Percentiles rank a stretch among this genome's conserved stretches.
phyloP scores from a whole-genome alignment of 2,329 filamentous ascomycete genomes.

The Dactylellina sp. region DNA sequence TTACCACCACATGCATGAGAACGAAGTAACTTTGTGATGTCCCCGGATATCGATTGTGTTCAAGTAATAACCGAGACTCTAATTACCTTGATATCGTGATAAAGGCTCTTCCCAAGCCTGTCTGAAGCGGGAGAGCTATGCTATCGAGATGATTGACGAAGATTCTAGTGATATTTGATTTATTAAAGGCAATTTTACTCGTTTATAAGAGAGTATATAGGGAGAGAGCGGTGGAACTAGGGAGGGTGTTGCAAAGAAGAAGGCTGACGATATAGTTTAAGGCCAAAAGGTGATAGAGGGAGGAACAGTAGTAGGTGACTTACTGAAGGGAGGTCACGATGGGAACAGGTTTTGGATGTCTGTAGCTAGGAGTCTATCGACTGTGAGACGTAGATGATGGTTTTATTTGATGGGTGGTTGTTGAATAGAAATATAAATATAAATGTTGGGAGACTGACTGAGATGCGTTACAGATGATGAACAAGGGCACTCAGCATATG shows the following conservation, averaged over 20 bases:
- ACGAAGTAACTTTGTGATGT: no score
- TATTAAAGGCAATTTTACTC: not conserved
- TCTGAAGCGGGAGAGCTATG: no score
- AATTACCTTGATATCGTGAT: not conserved
- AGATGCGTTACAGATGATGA: not conserved
- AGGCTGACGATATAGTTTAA: not conserved
- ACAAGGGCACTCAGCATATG: not conserved
- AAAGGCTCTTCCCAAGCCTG: no score
- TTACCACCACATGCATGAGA: no score
- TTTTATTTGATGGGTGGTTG: not conserved
- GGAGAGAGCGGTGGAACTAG: not conserved
- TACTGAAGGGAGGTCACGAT: not conserved
- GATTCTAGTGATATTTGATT: slow-evolving; percentile 14
- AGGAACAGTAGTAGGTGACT: slow-evolving; percentile 1
- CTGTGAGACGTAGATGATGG: not conserved
- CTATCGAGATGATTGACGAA: not conserved
- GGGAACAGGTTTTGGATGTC: not conserved
- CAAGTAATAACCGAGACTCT: not conserved
- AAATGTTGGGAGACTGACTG: not conserved
- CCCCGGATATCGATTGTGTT: no score
- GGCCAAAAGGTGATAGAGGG: not conserved
- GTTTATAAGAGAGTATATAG: not conserved
- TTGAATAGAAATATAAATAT: not conserved
- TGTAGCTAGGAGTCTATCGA: not conserved
- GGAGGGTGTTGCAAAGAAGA: not conserved